Conservation (phyloP, 352 stramenopile species). For the Phytophthora cajani region DNA sequence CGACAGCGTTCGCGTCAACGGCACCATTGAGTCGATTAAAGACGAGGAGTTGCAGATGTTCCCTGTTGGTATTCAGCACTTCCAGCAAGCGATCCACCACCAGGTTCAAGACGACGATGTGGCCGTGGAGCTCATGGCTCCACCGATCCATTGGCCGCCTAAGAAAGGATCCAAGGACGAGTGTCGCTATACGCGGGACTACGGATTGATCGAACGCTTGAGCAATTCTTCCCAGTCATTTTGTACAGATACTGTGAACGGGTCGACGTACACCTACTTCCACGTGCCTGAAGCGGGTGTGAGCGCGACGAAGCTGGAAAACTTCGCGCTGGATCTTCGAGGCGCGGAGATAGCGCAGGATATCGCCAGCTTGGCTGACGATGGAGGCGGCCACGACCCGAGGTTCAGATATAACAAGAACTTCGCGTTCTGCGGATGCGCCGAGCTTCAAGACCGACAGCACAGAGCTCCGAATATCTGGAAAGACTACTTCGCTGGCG, state of each 20-base stretch:
- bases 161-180: conserved; percentile 21
- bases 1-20: background rate
- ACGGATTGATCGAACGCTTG: conserved; percentile 32
- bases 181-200: conserved; percentile 30
- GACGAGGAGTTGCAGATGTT: conserved; percentile 18
- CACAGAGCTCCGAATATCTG: conserved; percentile 30
- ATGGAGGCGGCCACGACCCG: conserved; percentile 33
- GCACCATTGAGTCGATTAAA: background rate
- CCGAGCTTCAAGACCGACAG: conserved; percentile 17
- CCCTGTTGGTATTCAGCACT: conserved; percentile 8
- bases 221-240: conserved; percentile 25
- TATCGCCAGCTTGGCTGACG: conserved; percentile 24
- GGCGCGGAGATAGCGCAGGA: conserved; percentile 22
- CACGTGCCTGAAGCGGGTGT: conserved; percentile 20
- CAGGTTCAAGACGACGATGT: conserved; percentile 11
- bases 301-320: conserved; percentile 28
- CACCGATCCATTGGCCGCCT: conserved; percentile 14
- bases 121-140: background rate
- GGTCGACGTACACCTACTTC: conserved; percentile 29
- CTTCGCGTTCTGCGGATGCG: conserved; percentile 31
- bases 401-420: conserved; percentile 35
- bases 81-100: conserved; percentile 15
- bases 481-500: conserved; percentile 31
- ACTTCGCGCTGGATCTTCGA: conserved; percentile 34
- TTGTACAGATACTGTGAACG: conserved; percentile 8